A percentile compares a stretch with the other conserved stretches of the same genome.
Conservation (phyloP, 306 rosid genomes). For the Abrus pulchellus region DNA sequence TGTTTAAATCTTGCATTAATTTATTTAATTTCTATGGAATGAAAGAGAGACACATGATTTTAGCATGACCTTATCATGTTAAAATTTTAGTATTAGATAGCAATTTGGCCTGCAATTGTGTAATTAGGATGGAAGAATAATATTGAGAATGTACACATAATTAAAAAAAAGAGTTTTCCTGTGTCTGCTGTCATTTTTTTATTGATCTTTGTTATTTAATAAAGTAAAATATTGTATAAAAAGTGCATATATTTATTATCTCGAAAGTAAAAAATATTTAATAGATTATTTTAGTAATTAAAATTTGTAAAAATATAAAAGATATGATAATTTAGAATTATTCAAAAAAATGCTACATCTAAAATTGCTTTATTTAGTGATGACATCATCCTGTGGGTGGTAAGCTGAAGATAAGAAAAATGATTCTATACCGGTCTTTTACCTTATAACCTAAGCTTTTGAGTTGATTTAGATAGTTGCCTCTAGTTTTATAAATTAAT, state of each 20-base stretch:
- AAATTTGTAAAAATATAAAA: too few relatives aligned
- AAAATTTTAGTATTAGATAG: constrained; percentile 5
- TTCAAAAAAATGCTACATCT: not conserved
- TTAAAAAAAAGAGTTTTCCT: not conserved
- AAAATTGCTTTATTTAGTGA: not conserved
- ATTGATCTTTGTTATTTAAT: too few relatives aligned
- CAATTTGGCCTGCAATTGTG: not conserved
- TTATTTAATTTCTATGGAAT: not conserved
- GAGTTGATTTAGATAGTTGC: not conserved
- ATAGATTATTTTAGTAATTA: too few relatives aligned
- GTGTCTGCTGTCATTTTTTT: too few relatives aligned
- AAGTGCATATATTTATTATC: too few relatives aligned
- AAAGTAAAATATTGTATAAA: too few relatives aligned
- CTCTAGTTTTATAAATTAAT: not conserved
- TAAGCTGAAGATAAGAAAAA: not conserved
- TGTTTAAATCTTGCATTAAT: constrained; percentile 6
- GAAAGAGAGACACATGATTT: not conserved
- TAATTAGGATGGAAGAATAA: constrained; percentile 5
- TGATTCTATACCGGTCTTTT: not conserved
- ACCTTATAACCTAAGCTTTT: not conserved
- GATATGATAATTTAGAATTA: too few relatives aligned
- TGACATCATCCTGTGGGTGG: not conserved
- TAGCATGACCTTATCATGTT: not conserved
- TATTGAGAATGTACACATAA: constrained; percentile 19
- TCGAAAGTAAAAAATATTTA: too few relatives aligned